These are phyloP conservation scores for Seminavis robusta DNA, from an alignment of 108 stramenopile species.

Conservation along the genomic window DNA sequence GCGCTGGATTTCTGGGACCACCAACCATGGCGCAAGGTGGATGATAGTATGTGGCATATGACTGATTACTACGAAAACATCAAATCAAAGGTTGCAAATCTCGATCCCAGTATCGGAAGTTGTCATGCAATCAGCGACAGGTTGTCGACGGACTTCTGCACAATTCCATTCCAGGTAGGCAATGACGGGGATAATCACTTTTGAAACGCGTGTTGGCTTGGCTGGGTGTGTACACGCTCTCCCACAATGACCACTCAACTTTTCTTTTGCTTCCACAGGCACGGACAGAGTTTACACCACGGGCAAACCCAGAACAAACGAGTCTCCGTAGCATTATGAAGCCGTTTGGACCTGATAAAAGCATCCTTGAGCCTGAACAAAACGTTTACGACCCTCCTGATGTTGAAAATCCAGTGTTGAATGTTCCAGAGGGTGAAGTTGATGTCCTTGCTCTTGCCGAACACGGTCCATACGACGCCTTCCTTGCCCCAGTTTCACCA, in stretches of 20 bases:
- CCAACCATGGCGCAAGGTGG: constrained; percentile 26
- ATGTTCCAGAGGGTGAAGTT: constrained; percentile 50
- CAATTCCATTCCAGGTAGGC: constrained; percentile 34
- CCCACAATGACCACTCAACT: not conserved
- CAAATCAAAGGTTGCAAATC: constrained; percentile 5
- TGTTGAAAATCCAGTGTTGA: constrained; percentile 38
- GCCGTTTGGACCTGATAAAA: no score
- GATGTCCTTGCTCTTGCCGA: constrained; percentile 67
- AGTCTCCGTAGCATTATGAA: constrained; percentile 51
- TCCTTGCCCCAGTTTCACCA: no score
- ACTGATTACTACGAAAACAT: constrained; percentile 32
- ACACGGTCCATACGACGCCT: no score
- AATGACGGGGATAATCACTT: constrained; percentile 32
- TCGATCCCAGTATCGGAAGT: not conserved
- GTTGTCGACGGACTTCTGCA: not conserved
- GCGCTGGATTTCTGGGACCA: constrained; percentile 54
- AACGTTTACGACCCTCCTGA: constrained; percentile 56
- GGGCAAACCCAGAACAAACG: constrained; percentile 49
- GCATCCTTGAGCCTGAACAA: no score
- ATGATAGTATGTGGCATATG: constrained; percentile 65
- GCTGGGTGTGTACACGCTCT: no score
- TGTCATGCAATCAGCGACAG: constrained; percentile 12
- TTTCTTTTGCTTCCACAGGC: constrained; percentile 11
- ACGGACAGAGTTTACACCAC: constrained; percentile 65
- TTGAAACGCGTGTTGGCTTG: no score